Evolutionary conservation across 257 asterid genomes (phyloP).

Genomic region (Solanum sitiens): DNA sequence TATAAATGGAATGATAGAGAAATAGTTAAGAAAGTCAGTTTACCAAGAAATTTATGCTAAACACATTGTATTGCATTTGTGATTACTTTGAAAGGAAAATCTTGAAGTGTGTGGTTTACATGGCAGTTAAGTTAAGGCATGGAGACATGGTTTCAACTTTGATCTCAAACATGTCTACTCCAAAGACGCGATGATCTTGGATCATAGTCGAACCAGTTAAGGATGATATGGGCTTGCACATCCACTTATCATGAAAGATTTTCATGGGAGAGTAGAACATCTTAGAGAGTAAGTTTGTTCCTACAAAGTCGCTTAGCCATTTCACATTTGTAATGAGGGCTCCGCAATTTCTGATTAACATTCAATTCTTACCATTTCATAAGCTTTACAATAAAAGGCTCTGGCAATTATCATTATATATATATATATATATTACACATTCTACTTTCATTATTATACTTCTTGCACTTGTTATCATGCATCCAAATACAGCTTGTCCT

Average conservation of each 20-base stretch:
- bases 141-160: background rate
- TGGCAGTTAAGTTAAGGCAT: background rate
- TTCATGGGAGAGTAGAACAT: background rate
- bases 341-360: background rate
- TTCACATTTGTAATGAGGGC: background rate
- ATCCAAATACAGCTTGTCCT: background rate
- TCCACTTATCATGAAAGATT: background rate
- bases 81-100: background rate
- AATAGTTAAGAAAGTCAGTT: background rate
- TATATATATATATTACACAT: background rate
- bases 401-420: background rate
- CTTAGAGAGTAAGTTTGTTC: background rate
- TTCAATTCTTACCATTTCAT: background rate
- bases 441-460: background rate
- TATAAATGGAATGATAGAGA: background rate
- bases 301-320: background rate
- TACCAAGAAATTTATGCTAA: background rate
- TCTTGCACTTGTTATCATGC: background rate
- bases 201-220: background rate
- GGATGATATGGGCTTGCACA: background rate
- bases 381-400: background rate
- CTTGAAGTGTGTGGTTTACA: background rate
- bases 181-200: background rate
- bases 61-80: background rate
- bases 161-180: background rate